Percentiles rank a stretch among this genome's conserved stretches.
These are phyloP conservation scores for Phialophora macrospora DNA, from an alignment of 2,329 filamentous ascomycete genomes.

Conservation along the genomic window DNA sequence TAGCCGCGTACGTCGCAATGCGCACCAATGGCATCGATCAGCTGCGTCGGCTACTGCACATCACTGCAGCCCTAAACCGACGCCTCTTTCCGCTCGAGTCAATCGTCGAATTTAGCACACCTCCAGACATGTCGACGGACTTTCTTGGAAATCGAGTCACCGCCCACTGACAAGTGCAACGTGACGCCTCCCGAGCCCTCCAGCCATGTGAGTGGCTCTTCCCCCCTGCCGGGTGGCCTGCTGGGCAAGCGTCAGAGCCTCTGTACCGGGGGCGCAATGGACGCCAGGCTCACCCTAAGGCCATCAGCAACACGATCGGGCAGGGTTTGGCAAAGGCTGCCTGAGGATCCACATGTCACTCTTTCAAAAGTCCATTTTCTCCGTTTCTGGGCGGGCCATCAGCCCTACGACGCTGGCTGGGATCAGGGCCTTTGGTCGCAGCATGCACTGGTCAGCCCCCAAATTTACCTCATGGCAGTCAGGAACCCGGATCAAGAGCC, in stretches of 20 bases:
- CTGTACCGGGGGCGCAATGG: slow-evolving; percentile 12
- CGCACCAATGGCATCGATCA: slow-evolving; percentile 7
- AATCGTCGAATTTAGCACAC: slow-evolving; percentile 32
- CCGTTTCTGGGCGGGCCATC: slow-evolving; percentile 14
- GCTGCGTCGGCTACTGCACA: slow-evolving; percentile 16
- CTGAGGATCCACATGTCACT: slow-evolving; percentile 7
- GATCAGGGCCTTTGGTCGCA: slow-evolving; percentile 17
- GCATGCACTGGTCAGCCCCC: slow-evolving; percentile 32
- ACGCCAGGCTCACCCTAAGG: slow-evolving; percentile 18
- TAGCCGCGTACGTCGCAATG: not conserved
- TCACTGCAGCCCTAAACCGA: slow-evolving; percentile 20
- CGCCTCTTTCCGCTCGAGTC: slow-evolving; percentile 13
- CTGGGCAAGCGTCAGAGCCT: not conserved
- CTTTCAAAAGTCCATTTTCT: slow-evolving; percentile 26
- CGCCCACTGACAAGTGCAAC: slow-evolving; percentile 30
- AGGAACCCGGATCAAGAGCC: slow-evolving; percentile 11
- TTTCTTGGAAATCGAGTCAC: slow-evolving; percentile 19
- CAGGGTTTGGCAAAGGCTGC: slow-evolving; percentile 6
- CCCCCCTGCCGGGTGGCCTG: slow-evolving; percentile 9
- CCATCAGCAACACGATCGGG: slow-evolving; percentile 1
- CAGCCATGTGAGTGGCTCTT: slow-evolving; percentile 8
- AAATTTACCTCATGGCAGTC: slow-evolving; percentile 33
- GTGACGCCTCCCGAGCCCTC: slow-evolving; percentile 21
- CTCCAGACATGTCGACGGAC: slow-evolving; percentile 5
- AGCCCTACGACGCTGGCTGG: slow-evolving; percentile 28